phyloP scores from a whole-genome alignment of 2,329 filamentous ascomycete genomes.

The Aspergillus flavus region DNA sequence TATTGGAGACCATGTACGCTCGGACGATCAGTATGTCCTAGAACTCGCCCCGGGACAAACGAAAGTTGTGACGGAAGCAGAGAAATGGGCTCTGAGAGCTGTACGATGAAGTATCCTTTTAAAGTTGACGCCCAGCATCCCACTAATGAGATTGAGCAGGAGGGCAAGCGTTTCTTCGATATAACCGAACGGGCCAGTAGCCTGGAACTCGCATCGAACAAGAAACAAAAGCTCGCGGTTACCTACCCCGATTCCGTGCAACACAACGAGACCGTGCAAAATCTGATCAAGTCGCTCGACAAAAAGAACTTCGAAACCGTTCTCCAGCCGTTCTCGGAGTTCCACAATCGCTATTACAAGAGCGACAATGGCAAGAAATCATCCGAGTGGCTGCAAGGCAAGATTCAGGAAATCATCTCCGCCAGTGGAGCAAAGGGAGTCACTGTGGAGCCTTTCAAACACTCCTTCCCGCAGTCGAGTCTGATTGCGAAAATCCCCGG shows the following conservation, averaged over 20 bases:
- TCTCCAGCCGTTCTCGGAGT: slow-evolving; percentile 5
- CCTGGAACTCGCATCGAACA: background rate
- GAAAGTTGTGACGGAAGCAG: slow-evolving; percentile 4
- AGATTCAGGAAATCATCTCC: background rate
- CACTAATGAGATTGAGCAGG: background rate
- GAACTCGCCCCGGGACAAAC: slow-evolving; percentile 1
- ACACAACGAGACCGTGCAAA: slow-evolving; percentile 1
- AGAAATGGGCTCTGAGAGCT: slow-evolving; percentile 7
- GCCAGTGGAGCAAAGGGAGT: slow-evolving; percentile 1
- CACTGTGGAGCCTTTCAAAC: slow-evolving; percentile 5
- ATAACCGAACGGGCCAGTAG: background rate
- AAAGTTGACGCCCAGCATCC: background rate
- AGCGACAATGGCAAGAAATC: slow-evolving; percentile 5
- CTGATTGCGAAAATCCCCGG: slow-evolving; percentile 2
- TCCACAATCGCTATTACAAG: slow-evolving; percentile 7
- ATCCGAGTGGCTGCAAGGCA: slow-evolving; percentile 5
- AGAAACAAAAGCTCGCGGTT: background rate
- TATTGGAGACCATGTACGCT: background rate
- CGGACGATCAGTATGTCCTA: background rate
- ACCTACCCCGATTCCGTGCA: background rate
- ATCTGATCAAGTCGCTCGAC: background rate
- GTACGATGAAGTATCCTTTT: background rate
- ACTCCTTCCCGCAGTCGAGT: slow-evolving; percentile 4
- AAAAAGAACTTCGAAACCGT: slow-evolving; percentile 2
- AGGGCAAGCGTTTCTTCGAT: slow-evolving; percentile 7